These are phyloP conservation scores for Lavandula angustifolia DNA, from an alignment of 257 asterid species.

Conservation along the genomic window DNA sequence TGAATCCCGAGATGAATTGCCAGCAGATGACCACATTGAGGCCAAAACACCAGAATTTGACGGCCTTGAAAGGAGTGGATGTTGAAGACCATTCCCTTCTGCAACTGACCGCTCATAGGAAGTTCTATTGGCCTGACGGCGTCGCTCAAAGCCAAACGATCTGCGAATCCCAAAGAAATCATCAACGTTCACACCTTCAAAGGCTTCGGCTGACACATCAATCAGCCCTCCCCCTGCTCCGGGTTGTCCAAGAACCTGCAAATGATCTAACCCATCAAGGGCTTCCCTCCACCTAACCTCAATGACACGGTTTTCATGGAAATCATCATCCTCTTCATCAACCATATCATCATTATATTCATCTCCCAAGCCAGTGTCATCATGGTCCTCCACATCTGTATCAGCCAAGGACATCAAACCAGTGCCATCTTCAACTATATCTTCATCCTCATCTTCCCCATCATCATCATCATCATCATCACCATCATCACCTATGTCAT, in stretches of 20 bases:
- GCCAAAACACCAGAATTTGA: slow-evolving; percentile 64
- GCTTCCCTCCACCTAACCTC: slow-evolving; percentile 99
- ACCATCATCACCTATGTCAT: slow-evolving; percentile 86
- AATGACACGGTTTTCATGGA: slow-evolving; percentile 93
- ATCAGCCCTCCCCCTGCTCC: slow-evolving; percentile 84
- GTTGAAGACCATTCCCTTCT: slow-evolving; percentile 80
- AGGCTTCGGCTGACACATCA: slow-evolving; percentile 89
- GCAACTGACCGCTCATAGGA: slow-evolving; percentile 70
- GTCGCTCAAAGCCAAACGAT: slow-evolving; percentile 89
- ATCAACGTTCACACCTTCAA: slow-evolving; percentile 94
- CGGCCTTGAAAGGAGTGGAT: slow-evolving; percentile 95
- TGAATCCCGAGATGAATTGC: slow-evolving; percentile 69
- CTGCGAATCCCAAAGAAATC: slow-evolving; percentile 87
- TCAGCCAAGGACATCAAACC: slow-evolving; percentile 96
- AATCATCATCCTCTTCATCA: slow-evolving; percentile 98
- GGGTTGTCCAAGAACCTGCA: slow-evolving; percentile 92
- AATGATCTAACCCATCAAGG: slow-evolving; percentile 90
- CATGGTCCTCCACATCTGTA: slow-evolving; percentile 96
- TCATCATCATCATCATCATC: slow-evolving; percentile 94
- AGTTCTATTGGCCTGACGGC: slow-evolving; percentile 79
- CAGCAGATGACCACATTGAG: slow-evolving; percentile 75
- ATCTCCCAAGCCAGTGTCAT: slow-evolving; percentile 86
- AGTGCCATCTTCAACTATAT: slow-evolving; percentile 85
- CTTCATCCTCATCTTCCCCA: slow-evolving; percentile 96
- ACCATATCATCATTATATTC: slow-evolving; percentile 95